These are phyloP conservation scores for peach (Prunus persica) DNA, from an alignment of 306 rosid genomes.

Conservation along the genomic window DNA sequence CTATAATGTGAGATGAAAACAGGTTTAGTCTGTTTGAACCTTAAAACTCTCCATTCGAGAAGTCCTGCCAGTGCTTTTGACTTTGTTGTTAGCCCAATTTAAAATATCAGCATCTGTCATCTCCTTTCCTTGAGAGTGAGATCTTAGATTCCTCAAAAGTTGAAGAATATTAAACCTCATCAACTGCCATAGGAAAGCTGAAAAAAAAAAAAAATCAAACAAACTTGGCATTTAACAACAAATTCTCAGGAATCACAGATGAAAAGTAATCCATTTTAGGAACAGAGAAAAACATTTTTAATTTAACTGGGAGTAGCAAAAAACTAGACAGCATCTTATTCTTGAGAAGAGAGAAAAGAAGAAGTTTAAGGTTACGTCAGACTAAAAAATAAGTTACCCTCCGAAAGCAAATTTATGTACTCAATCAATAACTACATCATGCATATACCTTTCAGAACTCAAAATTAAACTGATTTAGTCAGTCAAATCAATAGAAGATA, in stretches of 20 bases:
- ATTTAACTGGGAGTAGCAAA: neutral
- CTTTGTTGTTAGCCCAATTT: constrained; percentile 81
- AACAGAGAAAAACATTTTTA: neutral
- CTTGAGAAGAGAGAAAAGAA: neutral
- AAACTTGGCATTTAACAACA: constrained; percentile 9
- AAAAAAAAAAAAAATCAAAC: constrained; percentile 32
- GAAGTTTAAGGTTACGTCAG: neutral
- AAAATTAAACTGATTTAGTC: neutral
- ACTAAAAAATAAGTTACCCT: neutral
- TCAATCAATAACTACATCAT: neutral
- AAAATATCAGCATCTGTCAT: constrained; percentile 81
- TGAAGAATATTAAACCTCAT: constrained; percentile 91
- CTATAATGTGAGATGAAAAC: neutral
- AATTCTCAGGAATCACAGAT: neutral
- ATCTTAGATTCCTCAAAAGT: constrained; percentile 76
- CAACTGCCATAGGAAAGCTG: constrained; percentile 96
- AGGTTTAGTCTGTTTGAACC: constrained; percentile 36
- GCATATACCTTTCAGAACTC: neutral
- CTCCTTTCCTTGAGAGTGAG: constrained; percentile 88
- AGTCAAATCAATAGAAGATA: neutral
- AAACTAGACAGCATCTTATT: neutral
- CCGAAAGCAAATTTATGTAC: neutral
- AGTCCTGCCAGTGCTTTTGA: constrained; percentile 70
- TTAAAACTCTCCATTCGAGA: constrained; percentile 81
- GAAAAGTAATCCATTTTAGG: neutral